phyloP scores from a whole-genome alignment of 208 protist genomes.

The Trichomonas tenax region DNA sequence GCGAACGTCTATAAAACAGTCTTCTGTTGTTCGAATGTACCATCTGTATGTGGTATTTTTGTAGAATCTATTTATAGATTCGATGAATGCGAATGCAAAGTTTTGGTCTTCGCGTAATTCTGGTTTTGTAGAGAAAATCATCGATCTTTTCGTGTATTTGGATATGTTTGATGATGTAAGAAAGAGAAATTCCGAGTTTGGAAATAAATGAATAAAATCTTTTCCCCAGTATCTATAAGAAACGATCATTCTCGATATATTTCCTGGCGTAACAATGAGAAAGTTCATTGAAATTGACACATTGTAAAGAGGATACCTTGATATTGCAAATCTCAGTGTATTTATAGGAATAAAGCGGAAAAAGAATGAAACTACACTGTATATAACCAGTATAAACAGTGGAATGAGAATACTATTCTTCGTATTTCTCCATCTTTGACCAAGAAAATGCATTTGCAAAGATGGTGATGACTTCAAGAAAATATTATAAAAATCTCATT shows the following conservation, averaged over 20 bases:
- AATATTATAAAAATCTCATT: too few relatives aligned
- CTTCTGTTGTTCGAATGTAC: neutral
- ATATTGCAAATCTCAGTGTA: neutral
- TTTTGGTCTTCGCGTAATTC: neutral
- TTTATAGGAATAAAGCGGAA: neutral
- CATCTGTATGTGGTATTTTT: neutral
- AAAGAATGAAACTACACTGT: neutral
- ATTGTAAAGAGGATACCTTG: neutral
- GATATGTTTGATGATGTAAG: neutral
- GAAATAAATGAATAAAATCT: neutral
- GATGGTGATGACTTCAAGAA: neutral
- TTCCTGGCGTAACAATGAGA: neutral
- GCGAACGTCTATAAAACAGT: neutral
- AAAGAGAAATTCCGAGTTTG: neutral
- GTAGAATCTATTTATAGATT: neutral
- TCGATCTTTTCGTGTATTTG: neutral
- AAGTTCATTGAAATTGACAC: neutral
- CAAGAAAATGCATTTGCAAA: neutral
- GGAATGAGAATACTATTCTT: neutral
- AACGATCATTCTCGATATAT: neutral
- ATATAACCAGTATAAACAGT: neutral
- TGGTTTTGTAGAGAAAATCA: neutral
- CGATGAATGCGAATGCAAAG: neutral
- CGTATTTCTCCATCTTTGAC: neutral
- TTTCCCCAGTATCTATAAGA: neutral